Evolutionary conservation across 1,139 yeast genomes (phyloP), one percentile per base, ranked within the genome.

Genomic region (Suhomyces maxii): DNA sequence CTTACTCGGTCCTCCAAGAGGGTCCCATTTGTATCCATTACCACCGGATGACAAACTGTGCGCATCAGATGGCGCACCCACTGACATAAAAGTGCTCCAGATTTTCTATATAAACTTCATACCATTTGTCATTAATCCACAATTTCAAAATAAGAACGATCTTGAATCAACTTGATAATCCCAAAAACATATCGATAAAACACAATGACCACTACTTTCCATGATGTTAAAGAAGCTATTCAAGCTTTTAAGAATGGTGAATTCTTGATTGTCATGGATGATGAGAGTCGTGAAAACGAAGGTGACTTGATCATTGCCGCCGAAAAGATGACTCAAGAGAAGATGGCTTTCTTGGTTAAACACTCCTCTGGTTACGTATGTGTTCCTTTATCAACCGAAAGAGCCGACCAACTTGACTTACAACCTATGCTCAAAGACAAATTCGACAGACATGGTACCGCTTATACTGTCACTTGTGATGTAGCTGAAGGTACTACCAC

Each of bases 291-390:
- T 59, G 99, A 95, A 68, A 95, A 95, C 65, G 99, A 95, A 73
- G 99, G 99, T 42, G 99, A 95, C 65, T 77, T 95, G 63, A 90
- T 95, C 58, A 84, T 89, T 47, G 95, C 99, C 23, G 99, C 97
- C 30, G 84, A 86, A 56, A 75, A 76, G 47, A 76, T 84, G 55
- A 88, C 96, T 36, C 83, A 88, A 44, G 85, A 85, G 59, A 84
- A 90, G 58, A 90, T 95, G 97, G 98, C 99, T 1, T 95, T 93
- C 59, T 73, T 95, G 54, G 96, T 95, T 36, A 84, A 95, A 56
- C 82, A 93, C 55, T 82, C 89, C 5, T 86, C 95, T 1, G 99
- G 99, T 9, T 91, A 87, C 64, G 91, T 95, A 7, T 95, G 99
- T 71, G 95, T 83, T 7, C 99, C 99, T 14, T 69, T 93, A 59